phyloP scores from a whole-genome alignment of 768 basidiomycete species.

The Lactifluus piperatus region DNA sequence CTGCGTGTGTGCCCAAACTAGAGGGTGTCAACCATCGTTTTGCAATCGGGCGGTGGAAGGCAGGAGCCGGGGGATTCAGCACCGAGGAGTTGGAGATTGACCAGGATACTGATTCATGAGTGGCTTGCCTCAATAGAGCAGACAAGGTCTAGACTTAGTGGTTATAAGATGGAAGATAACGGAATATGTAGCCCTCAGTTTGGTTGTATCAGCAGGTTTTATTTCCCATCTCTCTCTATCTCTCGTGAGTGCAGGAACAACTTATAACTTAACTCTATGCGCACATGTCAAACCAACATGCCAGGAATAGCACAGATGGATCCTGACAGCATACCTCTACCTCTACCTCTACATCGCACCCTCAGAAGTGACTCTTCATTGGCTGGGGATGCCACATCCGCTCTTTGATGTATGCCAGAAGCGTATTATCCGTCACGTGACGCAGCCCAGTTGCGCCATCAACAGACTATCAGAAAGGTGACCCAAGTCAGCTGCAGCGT shows the following conservation, averaged over 20 bases:
- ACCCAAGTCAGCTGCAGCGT: background rate
- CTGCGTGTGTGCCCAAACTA: constrained; percentile 66
- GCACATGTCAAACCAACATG: background rate
- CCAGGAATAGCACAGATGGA: background rate
- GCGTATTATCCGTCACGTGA: constrained; percentile 44
- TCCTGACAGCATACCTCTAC: background rate
- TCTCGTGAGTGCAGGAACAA: background rate
- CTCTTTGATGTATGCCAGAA: constrained; percentile 44
- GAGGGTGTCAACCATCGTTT: constrained; percentile 89
- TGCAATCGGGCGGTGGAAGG: constrained; percentile 59
- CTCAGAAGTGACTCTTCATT: constrained; percentile 6
- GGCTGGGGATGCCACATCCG: constrained; percentile 67
- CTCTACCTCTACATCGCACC: background rate
- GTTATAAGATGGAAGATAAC: background rate
- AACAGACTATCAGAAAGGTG: constrained; percentile 17
- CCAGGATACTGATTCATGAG: constrained; percentile 26
- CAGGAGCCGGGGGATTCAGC: constrained; percentile 16
- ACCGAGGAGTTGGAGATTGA: constrained; percentile 21
- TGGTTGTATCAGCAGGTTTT: constrained; percentile 9
- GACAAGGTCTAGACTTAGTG: background rate
- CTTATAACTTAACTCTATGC: constrained; percentile 9
- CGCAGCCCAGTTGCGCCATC: constrained; percentile 37
- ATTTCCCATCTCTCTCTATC: background rate
- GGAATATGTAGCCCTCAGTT: constrained; percentile 8
- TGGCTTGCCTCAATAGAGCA: background rate